A percentile compares a stretch with the other conserved stretches of the same genome.
These are phyloP conservation scores for Trametes meyenii DNA, from an alignment of 768 basidiomycete genomes.

Conservation along the genomic window DNA sequence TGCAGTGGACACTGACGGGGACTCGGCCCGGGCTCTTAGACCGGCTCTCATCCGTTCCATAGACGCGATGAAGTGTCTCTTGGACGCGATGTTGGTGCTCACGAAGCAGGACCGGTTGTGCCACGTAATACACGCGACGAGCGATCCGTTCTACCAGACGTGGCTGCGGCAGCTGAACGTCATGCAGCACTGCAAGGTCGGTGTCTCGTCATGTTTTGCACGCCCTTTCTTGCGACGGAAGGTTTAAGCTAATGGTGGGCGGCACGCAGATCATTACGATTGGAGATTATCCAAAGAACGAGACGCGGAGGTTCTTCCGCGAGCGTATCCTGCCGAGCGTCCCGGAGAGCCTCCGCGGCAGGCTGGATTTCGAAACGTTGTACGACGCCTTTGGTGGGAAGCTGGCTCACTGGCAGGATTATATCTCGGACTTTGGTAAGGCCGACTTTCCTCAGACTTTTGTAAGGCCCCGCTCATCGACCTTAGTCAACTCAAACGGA, in stretches of 20 bases:
- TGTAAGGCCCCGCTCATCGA: background rate
- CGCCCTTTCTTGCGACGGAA: background rate
- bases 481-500: slow-evolving; percentile 73
- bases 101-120: slow-evolving; percentile 88
- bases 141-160: slow-evolving; percentile 84
- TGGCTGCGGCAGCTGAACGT: slow-evolving; percentile 81
- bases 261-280: slow-evolving; percentile 68
- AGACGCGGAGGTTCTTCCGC: slow-evolving; percentile 67
- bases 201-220: background rate
- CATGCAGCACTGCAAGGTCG: slow-evolving; percentile 81
- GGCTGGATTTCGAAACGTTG: slow-evolving; percentile 69
- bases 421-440: slow-evolving; percentile 72
- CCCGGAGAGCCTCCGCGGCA: slow-evolving; percentile 57
- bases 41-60: slow-evolving; percentile 75
- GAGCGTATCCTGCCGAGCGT: slow-evolving; percentile 68
- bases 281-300: slow-evolving; percentile 75
- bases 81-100: slow-evolving; percentile 84
- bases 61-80: slow-evolving; percentile 81
- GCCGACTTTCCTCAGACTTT: background rate
- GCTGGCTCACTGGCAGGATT: slow-evolving; percentile 82
- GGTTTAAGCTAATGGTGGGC: too few relatives aligned
- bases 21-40: slow-evolving; percentile 37
- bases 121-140: slow-evolving; percentile 81
- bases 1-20: slow-evolving; percentile 3
- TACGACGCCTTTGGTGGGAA: slow-evolving; percentile 86